Evolutionary conservation across 495 filamentous ascomycete species (phyloP), one percentile per base, ranked within the genome.

Genomic region (Cenococcum geophilum): DNA sequence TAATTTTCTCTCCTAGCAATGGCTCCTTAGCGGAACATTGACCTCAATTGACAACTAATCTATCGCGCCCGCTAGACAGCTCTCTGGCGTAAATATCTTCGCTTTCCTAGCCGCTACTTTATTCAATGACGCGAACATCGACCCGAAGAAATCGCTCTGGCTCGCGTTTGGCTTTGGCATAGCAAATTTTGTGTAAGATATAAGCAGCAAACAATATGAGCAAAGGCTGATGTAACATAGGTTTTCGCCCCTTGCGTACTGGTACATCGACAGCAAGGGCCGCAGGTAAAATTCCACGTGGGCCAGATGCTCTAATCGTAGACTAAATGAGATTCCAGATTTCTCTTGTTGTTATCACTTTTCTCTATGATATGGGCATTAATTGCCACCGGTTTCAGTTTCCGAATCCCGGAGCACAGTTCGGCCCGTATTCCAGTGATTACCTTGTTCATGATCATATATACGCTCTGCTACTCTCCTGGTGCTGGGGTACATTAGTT

Each of bases 71-170:
- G 11, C 11, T 45, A 45, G 40, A 45, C 40, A 45, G 11, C 11
- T 45, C 18, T 45, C 40, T 18, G 40, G 40, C 12, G 54, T 42
- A 1, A 53, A 53, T 23, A 34, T 57, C 12, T 57, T 57, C 25
- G 54, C 36, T 12, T 57, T 57, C 21, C 34, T 57, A 16, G 21
- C 36, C 20, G 25, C 27, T 14, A 42, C 54, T 27, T 4, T 47
- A 36, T 57, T 57, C 54, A 57, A 47, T 8, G 25, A 36, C 45
- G 54, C 54, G 5, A 57, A 45, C 11, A 45, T 45, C 11, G 40
- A 14, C 40, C 40, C 40, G 18, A 45, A 45, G 40, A 45, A 45
- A 45, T 45, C 40, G 4, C 40, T 45, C 12, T 45, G 40, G 40
- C 40, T 45, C 18, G 40, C 40, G 1, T 45, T 45, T 18, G 40